Evolutionary conservation across 2,329 filamentous ascomycete species (phyloP), one percentile per base, ranked within the genome.

Genomic region (Zasmidium citrigriseum): DNA sequence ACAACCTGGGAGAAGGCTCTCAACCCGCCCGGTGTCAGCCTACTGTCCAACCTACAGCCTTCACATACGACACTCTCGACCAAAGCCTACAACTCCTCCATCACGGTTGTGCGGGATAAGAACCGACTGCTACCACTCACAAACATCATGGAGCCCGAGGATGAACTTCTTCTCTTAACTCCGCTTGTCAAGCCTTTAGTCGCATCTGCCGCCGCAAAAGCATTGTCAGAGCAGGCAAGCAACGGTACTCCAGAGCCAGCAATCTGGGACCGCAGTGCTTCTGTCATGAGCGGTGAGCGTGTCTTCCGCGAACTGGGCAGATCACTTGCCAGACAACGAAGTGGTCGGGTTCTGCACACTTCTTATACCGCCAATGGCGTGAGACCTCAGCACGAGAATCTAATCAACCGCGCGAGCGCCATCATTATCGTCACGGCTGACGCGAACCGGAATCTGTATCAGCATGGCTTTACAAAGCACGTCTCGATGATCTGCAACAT

Each of bases 301-400:
- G 92, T 98, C 0, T 98, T 98, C 68, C 84, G 91, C 67, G 92
- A 96, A 71, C 82, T 98, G 22, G 93, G 93, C 1, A 86, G 91
- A 66, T 91, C 90, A 5, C 78, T 98, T n/a, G 93, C 93, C 11
- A 84, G 93, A 53, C 89, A 92, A 64, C 83, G 93, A 21, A 91
- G 90, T 66, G 91, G 93, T 20, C 90, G 95, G 68, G 85, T 97
- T 4, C 79, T 97, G 16, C 92, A 98, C 73, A 96, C 93, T 1
- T 97, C 93, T 12, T 98, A 98, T 71, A 97, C 93, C 0, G 90
- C 92, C 1, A 96, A 96, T 67, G 93, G 93, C 14, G 88, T 98
- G 2, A 84, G 93, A 38, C 93, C 93, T 73, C 90, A 96, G 0
- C 93, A 98, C 71, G 93, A 98, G 69, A 95, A 93, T 62, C 81